A percentile compares a stretch with the other conserved stretches of the same genome.
Evolutionary conservation across 257 asterid genomes (phyloP).

Genomic region (Apocynum venetum): DNA sequence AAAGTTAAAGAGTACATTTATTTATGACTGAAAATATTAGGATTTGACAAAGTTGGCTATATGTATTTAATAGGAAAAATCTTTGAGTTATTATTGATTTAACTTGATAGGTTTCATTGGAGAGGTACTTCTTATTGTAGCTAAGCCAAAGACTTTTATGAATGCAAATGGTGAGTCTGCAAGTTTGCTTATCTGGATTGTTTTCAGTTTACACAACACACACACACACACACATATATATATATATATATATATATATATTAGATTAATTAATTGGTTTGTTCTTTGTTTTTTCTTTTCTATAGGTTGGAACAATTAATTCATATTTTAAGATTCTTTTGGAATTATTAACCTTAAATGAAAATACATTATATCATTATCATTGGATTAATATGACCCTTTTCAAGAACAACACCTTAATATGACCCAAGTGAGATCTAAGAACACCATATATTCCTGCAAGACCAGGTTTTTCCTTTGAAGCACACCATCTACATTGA

Average conservation of each 20-base stretch:
- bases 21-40: background rate
- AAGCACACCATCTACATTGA: too few relatives aligned
- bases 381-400: too few relatives aligned
- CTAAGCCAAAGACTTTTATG: conserved; percentile 95
- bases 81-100: background rate
- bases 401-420: too few relatives aligned
- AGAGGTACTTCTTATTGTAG: conserved; percentile 83
- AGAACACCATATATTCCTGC: too few relatives aligned
- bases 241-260: background rate
- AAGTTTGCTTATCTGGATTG: conserved; percentile 48
- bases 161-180: conserved; percentile 99
- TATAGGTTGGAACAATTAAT: conserved; percentile 83
- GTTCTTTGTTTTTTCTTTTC: conserved; percentile 4
- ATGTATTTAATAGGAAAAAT: background rate
- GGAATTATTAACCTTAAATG: conserved; percentile 20
- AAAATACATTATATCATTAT: background rate
- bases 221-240: too few relatives aligned
- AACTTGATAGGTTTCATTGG: conserved; percentile 63
- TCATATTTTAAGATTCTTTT: conserved; percentile 88
- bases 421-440: too few relatives aligned
- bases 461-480: too few relatives aligned
- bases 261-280: background rate
- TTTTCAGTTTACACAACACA: background rate
- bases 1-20: background rate
- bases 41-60: background rate